Conservation (phyloP, 2,329 filamentous ascomycete genomes). For the Pestalotiopsis sp. region DNA sequence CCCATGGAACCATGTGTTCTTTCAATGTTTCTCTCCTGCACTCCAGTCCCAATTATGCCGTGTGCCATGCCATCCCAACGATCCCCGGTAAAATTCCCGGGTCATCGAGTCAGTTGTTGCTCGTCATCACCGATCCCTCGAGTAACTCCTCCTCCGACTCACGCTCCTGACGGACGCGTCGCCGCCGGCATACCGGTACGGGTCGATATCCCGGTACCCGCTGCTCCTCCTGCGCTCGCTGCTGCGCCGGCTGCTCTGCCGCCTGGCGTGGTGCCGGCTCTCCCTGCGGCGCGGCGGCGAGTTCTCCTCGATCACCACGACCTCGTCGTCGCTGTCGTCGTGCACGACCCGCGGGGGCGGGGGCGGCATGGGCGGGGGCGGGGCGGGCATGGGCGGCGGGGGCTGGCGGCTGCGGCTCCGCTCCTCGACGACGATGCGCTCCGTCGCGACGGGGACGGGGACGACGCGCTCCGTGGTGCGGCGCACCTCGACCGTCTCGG, state of each 20-base stretch:
- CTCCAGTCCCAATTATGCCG: background rate
- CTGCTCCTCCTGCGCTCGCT: conserved; percentile 27
- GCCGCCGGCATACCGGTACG: conserved; percentile 32
- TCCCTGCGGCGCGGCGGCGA: conserved; percentile 30
- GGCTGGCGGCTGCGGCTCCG: conserved; percentile 2
- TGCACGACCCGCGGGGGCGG: conserved; percentile 29
- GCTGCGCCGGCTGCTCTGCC: conserved; percentile 25
- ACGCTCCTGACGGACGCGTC: conserved; percentile 31
- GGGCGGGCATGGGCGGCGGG: background rate
- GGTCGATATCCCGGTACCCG: conserved; percentile 33
- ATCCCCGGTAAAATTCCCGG: too few species aligned
- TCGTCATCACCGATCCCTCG: conserved; percentile 25
- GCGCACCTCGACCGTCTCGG: conserved; percentile 32
- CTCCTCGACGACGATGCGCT: conserved; percentile 35
- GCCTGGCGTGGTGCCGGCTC: conserved; percentile 24
- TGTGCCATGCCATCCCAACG: background rate
- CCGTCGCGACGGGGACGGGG: conserved; percentile 11
- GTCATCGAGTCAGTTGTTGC: background rate
- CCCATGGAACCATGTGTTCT: background rate
- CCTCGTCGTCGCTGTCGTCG: conserved; percentile 36
- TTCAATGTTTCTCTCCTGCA: background rate
- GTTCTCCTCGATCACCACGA: conserved; percentile 39
- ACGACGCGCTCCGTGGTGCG: conserved; percentile 18
- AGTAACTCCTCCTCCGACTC: conserved; percentile 34
- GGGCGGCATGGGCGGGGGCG: conserved; percentile 6